Evolutionary conservation across 139 green algal genomes (phyloP), one percentile per base, ranked within the genome.

Genomic region (Cymbomonas tetramitiformis): DNA sequence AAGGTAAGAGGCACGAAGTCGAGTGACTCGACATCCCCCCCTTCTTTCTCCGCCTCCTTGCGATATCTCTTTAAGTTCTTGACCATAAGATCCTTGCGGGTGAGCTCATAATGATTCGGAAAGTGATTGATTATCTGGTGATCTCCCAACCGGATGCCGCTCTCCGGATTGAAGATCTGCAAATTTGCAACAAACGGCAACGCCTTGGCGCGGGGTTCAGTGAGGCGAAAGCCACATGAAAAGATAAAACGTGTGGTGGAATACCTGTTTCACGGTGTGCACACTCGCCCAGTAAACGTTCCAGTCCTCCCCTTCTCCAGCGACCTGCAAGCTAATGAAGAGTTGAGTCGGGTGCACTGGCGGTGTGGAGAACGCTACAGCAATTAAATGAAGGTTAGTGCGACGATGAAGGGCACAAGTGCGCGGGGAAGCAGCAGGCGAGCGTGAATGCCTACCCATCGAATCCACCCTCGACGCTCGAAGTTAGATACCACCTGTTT

Each of bases 81-180:
- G 0, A 85, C 74, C 65, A 90, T 72, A 15, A 86, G 61, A 55
- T 90, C 82, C 64, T 90, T 90, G 46, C 78, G 65, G 19, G 82
- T 90, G 2, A 90, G 65, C 64, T 93, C 83, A 38, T 82, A 82
- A 65, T 90, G 83, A 64, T 86, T 86, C 4, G 78, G 81, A 46
- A 86, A 93, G 36, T 93, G 83, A 62, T 89, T 90, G 38, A 93
- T 59, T 8, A 82, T 53, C 67, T 92, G 83, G 25, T 72, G 55
- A 15, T 82, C 70, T 15, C 76, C 62, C 25, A 80, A 62, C 47
- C 81, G 58, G 19, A 32, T 50, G 15, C 43, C 46, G 41, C 30
- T 57, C 3, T 62, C 51, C 26, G 61, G 51, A 10, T 40, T 21
- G 38, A 68, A 68, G 24, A 64, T 55, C n/a, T n/a, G n/a, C n/a